A percentile compares a stretch with the other conserved stretches of the same genome.
Conservation (phyloP, 495 filamentous ascomycete genomes). For the Penicillium egyptiacum region DNA sequence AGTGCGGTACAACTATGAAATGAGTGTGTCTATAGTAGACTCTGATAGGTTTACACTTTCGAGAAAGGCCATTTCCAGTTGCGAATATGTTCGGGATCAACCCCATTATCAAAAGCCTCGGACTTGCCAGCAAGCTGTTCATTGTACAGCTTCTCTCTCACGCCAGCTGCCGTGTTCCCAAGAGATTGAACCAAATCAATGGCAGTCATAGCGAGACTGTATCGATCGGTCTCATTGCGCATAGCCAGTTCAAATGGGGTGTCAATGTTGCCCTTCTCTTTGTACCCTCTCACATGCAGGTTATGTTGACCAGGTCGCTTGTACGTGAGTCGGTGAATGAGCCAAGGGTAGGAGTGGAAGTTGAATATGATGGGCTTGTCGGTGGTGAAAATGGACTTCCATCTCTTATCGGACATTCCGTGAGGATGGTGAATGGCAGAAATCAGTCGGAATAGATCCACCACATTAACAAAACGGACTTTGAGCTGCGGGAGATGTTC, state of each 20-base stretch:
- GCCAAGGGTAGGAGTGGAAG: slow-evolving; percentile 77
- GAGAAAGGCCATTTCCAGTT: slow-evolving; percentile 63
- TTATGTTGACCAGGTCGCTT: slow-evolving; percentile 62
- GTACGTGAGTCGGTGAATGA: slow-evolving; percentile 70
- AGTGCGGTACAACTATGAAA: too few species aligned
- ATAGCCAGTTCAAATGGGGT: slow-evolving; percentile 71
- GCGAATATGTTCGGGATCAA: slow-evolving; percentile 64
- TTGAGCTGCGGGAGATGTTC: slow-evolving; percentile 64
- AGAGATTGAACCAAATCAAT: slow-evolving; percentile 62
- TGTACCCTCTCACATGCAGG: slow-evolving; percentile 70
- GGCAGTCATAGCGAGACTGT: slow-evolving; percentile 68
- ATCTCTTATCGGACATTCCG: slow-evolving; percentile 61
- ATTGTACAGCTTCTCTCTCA: slow-evolving; percentile 60
- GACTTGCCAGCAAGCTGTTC: slow-evolving; percentile 56
- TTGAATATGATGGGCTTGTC: slow-evolving; percentile 73
- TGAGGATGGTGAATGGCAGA: slow-evolving; percentile 64
- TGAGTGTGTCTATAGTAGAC: too few species aligned
- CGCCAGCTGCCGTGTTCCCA: slow-evolving; percentile 55
- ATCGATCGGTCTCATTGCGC: slow-evolving; percentile 69
- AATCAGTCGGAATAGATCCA: slow-evolving; percentile 74
- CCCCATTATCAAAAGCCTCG: slow-evolving; percentile 61
- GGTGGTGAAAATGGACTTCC: slow-evolving; percentile 63
- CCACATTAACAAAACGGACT: slow-evolving; percentile 72
- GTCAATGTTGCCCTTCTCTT: slow-evolving; percentile 77
- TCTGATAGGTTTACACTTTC: too few species aligned